Conservation (phyloP, 495 filamentous ascomycete genomes). For the Daldinia decipiens region DNA sequence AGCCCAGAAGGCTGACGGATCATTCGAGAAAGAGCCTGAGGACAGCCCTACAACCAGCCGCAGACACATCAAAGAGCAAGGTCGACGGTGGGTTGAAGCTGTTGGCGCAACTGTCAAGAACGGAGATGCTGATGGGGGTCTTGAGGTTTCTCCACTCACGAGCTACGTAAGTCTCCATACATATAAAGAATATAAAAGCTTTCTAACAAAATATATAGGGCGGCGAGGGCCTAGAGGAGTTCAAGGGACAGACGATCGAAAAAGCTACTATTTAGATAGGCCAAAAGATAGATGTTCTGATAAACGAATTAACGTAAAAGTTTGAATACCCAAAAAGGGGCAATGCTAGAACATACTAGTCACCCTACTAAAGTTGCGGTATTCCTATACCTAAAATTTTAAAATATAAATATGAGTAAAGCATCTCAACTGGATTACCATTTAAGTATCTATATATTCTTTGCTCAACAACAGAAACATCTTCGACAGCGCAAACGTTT, state of each 20-base stretch:
- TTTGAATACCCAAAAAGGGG: not conserved
- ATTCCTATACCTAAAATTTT: not conserved
- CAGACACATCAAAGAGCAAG: slow-evolving; percentile 88
- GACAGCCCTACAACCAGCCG: slow-evolving; percentile 95
- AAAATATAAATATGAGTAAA: not conserved
- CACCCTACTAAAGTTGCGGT: not conserved
- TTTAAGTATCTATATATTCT: no score
- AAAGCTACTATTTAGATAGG: slow-evolving; percentile 59
- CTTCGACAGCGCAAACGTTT: no score
- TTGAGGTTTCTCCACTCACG: slow-evolving; percentile 92
- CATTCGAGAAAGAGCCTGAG: slow-evolving; percentile 57
- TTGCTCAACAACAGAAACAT: no score
- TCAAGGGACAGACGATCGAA: slow-evolving; percentile 77
- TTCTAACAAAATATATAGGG: slow-evolving; percentile 66
- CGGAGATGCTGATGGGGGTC: slow-evolving; percentile 72
- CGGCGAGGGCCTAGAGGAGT: slow-evolving; percentile 87
- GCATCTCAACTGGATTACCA: no score
- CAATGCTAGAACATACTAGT: not conserved
- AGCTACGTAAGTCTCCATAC: slow-evolving; percentile 82
- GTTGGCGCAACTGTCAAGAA: slow-evolving; percentile 81
- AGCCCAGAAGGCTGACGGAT: slow-evolving; percentile 61
- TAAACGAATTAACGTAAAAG: slow-evolving; percentile 11
- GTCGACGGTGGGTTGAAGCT: slow-evolving; percentile 81
- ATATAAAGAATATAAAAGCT: not conserved
- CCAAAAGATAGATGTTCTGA: not conserved